These are phyloP conservation scores for Magnolia sinica DNA, from an alignment of 164 flowering plant genomes.

Conservation along the genomic window DNA sequence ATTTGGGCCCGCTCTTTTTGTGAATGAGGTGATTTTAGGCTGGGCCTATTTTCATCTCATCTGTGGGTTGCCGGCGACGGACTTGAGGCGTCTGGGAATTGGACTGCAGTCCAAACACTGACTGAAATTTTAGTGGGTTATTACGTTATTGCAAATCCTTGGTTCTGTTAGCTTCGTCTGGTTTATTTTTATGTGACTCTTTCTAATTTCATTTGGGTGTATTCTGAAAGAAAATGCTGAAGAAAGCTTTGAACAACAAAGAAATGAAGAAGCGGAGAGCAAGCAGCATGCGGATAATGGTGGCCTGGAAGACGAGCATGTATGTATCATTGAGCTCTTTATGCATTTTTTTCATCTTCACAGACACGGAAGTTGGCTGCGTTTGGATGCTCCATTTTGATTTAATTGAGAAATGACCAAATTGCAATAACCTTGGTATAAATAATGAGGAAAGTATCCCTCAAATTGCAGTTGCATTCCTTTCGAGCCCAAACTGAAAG, in stretches of 20 bases:
- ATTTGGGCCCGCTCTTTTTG: not conserved
- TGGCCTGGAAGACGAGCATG: slow-evolving; percentile 38
- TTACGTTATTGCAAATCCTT: too few species aligned
- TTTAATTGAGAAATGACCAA: not conserved
- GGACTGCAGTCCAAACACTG: not conserved
- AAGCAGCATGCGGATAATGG: slow-evolving; percentile 23
- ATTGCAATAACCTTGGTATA: too few species aligned
- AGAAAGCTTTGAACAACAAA: slow-evolving; percentile 20
- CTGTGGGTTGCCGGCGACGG: not conserved
- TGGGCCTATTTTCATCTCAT: not conserved
- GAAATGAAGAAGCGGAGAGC: slow-evolving; percentile 20
- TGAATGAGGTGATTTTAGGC: not conserved
- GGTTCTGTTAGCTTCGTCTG: not conserved
- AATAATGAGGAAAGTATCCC: too few species aligned
- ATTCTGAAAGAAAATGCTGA: slow-evolving; percentile 48
- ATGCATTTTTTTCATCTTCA: not conserved
- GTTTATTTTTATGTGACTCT: not conserved
- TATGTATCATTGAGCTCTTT: slow-evolving; percentile 24
- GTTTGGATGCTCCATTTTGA: not conserved
- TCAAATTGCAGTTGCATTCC: too few species aligned
- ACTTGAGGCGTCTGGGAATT: not conserved
- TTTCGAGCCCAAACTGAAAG: too few species aligned
- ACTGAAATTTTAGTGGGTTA: not conserved
- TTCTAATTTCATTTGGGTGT: slow-evolving; percentile 2
- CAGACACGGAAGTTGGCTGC: not conserved